A percentile compares a stretch with the other conserved stretches of the same genome.
These are phyloP conservation scores for Lepidium sativum DNA, from an alignment of 345 rosid genomes.

Conservation along the genomic window DNA sequence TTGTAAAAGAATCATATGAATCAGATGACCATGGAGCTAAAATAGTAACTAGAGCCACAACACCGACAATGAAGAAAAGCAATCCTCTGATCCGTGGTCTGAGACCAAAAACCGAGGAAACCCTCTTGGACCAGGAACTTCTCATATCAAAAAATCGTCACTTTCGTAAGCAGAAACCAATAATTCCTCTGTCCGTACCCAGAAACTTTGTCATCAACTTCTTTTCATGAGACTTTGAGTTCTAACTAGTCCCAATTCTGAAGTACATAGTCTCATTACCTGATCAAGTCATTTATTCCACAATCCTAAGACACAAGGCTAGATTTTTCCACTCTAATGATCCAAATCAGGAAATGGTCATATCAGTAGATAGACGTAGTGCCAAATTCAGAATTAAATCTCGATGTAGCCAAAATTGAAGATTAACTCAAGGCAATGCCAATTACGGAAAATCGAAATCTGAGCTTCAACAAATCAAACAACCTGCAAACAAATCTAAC, in stretches of 20 bases:
- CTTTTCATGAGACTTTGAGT: slow-evolving; percentile 32
- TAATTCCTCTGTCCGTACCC: slow-evolving; percentile 21
- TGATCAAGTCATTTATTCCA: not conserved
- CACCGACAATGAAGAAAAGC: slow-evolving; percentile 53
- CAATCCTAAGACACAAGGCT: not conserved
- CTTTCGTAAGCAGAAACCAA: no score
- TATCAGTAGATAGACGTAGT: not conserved
- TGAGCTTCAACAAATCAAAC: slow-evolving; percentile 15
- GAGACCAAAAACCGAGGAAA: slow-evolving; percentile 54
- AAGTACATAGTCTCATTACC: slow-evolving; percentile 19
- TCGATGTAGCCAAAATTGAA: slow-evolving; percentile 5
- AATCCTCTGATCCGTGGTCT: slow-evolving; percentile 59
- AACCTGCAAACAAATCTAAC: slow-evolving; percentile 33
- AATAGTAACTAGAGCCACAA: slow-evolving; percentile 59
- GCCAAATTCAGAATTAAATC: slow-evolving; percentile 10
- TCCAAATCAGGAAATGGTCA: slow-evolving; percentile 19
- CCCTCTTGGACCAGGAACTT: slow-evolving; percentile 64
- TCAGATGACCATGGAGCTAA: slow-evolving; percentile 60
- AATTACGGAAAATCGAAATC: slow-evolving; percentile 11
- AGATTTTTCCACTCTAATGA: slow-evolving; percentile 13
- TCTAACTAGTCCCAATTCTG: slow-evolving; percentile 25
- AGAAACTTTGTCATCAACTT: slow-evolving; percentile 28
- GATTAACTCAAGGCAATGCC: slow-evolving; percentile 19
- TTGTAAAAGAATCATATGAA: slow-evolving; percentile 39
- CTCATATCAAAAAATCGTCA: slow-evolving; percentile 97